Evolutionary conservation across 768 basidiomycete species (phyloP).

Genomic region (Punctularia strigosozonata): DNA sequence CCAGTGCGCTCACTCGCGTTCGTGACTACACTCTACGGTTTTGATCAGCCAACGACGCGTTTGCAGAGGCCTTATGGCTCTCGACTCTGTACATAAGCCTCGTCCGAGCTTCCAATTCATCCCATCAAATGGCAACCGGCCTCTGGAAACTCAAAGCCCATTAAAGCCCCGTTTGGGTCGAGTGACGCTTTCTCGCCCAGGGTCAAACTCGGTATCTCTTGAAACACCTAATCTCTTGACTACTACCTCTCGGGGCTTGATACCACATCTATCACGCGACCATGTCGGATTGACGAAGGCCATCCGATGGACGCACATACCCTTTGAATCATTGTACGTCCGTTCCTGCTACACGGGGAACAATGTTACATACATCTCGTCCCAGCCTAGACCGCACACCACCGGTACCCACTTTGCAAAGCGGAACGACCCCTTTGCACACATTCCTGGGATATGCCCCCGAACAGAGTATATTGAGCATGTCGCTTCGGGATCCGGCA

Average conservation of each 20-base stretch:
- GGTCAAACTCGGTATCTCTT: too few relatives aligned
- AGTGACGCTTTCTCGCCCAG: too few relatives aligned
- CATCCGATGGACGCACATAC: constrained; percentile 54
- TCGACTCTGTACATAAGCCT: too few relatives aligned
- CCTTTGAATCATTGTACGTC: constrained; percentile 74
- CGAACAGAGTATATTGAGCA: constrained; percentile 36
- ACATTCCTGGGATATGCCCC: constrained; percentile 46
- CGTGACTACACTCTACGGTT: too few relatives aligned
- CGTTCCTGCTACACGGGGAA: constrained; percentile 7
- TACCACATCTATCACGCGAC: constrained; percentile 66
- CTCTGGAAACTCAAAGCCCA: too few relatives aligned
- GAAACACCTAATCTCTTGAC: constrained; percentile 54
- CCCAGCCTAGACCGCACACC: constrained; percentile 54
- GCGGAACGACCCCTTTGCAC: constrained; percentile 46
- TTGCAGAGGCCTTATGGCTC: too few relatives aligned
- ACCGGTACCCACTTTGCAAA: constrained; percentile 52
- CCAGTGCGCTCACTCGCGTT: too few relatives aligned
- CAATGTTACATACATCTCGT: not conserved
- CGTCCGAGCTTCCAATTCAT: too few relatives aligned
- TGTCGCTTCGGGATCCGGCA: constrained; percentile 55
- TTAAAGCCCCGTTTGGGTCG: too few relatives aligned
- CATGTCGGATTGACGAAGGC: constrained; percentile 33
- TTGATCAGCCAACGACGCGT: too few relatives aligned
- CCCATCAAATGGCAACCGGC: too few relatives aligned
- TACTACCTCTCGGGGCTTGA: constrained; percentile 57